phyloP scores from a whole-genome alignment of 225 moss, liverwort and hornwort genomes.

The Marchantia paleacea region DNA sequence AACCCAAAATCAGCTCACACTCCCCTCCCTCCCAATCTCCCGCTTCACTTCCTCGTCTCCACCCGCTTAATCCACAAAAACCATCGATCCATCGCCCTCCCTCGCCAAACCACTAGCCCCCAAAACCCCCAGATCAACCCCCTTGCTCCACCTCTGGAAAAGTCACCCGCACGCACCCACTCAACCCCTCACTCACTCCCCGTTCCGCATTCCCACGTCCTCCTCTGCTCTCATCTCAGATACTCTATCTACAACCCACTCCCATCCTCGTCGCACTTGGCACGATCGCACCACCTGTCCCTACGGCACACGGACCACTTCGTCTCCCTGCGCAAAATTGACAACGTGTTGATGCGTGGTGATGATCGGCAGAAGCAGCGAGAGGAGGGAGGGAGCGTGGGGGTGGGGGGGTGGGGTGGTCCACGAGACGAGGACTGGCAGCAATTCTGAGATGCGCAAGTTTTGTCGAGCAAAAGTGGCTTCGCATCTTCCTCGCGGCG shows the following conservation, averaged over 20 bases:
- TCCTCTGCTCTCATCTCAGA: neutral
- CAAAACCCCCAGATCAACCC: neutral
- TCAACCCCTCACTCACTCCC: neutral
- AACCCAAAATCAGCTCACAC: conserved; percentile 6
- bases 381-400: too few species aligned
- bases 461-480: neutral
- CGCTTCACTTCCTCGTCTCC: neutral
- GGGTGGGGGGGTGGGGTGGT: too few species aligned
- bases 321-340: too few species aligned
- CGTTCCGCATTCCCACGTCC: too few species aligned
- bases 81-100: conserved; percentile 5
- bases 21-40: neutral
- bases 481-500: neutral
- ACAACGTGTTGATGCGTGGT: too few species aligned
- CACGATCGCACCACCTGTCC: neutral
- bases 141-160: neutral
- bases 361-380: too few species aligned
- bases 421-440: too few species aligned
- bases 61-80: neutral
- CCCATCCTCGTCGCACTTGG: neutral
- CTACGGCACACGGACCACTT: too few species aligned
- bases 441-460: neutral
- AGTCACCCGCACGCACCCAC: neutral
- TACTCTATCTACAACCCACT: neutral
- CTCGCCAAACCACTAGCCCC: neutral